Conservation (phyloP, 2,329 filamentous ascomycete species). For the Ophiognomonia clavigignenti-juglandacearum region DNA sequence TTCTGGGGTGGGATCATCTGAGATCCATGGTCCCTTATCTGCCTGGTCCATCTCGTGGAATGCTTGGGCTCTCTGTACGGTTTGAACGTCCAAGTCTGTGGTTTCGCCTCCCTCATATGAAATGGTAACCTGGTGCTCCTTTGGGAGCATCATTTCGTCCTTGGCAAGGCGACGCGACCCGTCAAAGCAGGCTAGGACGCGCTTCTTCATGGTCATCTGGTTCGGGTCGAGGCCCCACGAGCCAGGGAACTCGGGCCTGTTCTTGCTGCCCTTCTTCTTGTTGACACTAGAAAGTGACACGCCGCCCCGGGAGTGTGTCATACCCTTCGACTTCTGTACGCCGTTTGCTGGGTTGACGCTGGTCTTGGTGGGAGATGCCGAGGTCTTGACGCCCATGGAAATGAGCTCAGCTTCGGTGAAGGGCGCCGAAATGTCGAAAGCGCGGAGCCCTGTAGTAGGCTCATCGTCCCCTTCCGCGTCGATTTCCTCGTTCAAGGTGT, state of each 20-base stretch:
- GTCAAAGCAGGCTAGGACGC: conserved; percentile 88
- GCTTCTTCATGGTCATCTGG: conserved; percentile 98
- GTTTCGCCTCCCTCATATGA: conserved; percentile 72
- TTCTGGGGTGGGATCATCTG: conserved; percentile 65
- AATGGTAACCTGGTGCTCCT: conserved; percentile 88
- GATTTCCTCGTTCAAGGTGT: conserved; percentile 42
- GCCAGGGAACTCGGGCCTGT: conserved; percentile 86
- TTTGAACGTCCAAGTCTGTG: conserved; percentile 90
- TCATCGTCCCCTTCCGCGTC: conserved; percentile 46
- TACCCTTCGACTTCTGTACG: conserved; percentile 62
- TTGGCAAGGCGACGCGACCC: conserved; percentile 85
- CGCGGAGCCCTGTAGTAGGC: no score
- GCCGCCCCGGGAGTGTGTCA: no score
- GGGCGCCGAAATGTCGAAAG: no score
- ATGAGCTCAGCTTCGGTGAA: conserved; percentile 51
- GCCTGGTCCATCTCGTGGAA: conserved; percentile 75
- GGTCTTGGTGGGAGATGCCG: conserved; percentile 48
- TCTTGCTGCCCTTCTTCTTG: conserved; percentile 71
- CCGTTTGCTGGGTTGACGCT: conserved; percentile 55
- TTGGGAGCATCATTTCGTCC: conserved; percentile 98
- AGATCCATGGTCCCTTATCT: conserved; percentile 79
- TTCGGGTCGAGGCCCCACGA: conserved; percentile 90
- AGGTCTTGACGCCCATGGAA: conserved; percentile 32
- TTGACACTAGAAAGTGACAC: no score
- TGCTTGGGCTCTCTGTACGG: conserved; percentile 79